These are phyloP conservation scores for Stentor coeruleus DNA, from an alignment of 73 alveolate genomes.

Conservation along the genomic window DNA sequence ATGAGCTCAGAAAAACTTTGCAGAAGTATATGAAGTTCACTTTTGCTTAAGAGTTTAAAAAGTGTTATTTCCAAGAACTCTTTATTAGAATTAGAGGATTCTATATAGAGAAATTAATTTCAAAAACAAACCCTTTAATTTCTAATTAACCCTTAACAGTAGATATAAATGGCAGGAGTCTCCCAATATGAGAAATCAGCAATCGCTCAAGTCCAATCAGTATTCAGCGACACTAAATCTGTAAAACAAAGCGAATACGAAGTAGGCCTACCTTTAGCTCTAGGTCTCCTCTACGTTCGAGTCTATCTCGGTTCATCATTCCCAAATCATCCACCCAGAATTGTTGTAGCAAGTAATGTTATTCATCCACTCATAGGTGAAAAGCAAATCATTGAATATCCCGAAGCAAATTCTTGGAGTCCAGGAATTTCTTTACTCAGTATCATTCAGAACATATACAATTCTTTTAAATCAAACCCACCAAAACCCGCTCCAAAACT, in stretches of 20 bases:
- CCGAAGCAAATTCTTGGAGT: background rate
- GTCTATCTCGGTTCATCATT: background rate
- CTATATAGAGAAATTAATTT: too few species aligned
- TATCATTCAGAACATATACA: background rate
- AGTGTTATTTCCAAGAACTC: too few species aligned
- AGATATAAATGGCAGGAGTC: too few species aligned
- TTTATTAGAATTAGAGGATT: too few species aligned
- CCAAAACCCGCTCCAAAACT: background rate
- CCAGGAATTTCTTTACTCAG: background rate
- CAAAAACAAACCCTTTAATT: too few species aligned
- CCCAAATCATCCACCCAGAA: background rate
- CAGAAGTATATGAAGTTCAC: too few species aligned
- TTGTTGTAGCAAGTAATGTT: background rate
- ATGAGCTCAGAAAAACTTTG: too few species aligned
- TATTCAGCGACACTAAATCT: background rate
- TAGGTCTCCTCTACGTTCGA: background rate
- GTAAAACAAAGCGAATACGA: background rate
- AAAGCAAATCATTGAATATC: background rate
- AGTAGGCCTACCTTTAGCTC: background rate
- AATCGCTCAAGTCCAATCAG: too few species aligned
- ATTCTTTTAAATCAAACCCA: background rate
- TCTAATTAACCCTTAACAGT: too few species aligned
- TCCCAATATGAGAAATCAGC: too few species aligned
- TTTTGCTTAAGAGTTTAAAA: too few species aligned
- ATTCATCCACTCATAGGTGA: background rate